Base-by-base conservation (phyloP, 331 rosid species). In the Phaseolus coccineus region DNA sequence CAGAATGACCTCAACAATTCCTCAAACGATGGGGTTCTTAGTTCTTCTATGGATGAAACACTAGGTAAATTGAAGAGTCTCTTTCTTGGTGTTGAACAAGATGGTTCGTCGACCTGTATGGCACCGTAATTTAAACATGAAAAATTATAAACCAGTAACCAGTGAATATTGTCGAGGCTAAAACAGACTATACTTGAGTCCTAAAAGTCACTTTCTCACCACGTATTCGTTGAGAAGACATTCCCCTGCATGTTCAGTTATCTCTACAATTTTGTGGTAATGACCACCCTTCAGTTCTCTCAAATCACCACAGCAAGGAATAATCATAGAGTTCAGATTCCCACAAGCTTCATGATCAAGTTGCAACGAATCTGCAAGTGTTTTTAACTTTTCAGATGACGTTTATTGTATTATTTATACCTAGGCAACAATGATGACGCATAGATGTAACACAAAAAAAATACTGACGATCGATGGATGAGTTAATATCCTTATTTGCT, bases 261-360 rank as follows among this genome's bases (percentile, higher is more conserved):
- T 93, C 86, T 96, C 97, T 3, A 91, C 97, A 59, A 91, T 88
- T 85, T 84, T 89, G 83, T 96, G 94, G 95, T 91, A 89, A 83
- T 96, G 99, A 33, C 97, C 94, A 46, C 98, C 96, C 87, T 90
- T 96, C 83, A 96, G 76, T 79, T 96, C 98, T 71, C 94, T 92
- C 77, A 96, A 59, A 85, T 91, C 97, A 16, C 91, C 97, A 12
- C 97, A 93, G 87, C 99, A 93, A 7, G 99, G 99, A 73, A 79
- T 77, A 27, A 93, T 86, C 91, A 87, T 91, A 33, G 97, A 90
- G 80, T 88, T 96, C 59, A 96, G 84, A 78, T 93, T 96, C 65
- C 86, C 97, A 37, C 98, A 91, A 22, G 99, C 99, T 57, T 93
- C 97, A 8, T 84, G 97, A 87, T 96, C 99, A 68, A 93, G 99